Conservation (phyloP, 495 filamentous ascomycete genomes). For the Penicillium cinerascens region DNA sequence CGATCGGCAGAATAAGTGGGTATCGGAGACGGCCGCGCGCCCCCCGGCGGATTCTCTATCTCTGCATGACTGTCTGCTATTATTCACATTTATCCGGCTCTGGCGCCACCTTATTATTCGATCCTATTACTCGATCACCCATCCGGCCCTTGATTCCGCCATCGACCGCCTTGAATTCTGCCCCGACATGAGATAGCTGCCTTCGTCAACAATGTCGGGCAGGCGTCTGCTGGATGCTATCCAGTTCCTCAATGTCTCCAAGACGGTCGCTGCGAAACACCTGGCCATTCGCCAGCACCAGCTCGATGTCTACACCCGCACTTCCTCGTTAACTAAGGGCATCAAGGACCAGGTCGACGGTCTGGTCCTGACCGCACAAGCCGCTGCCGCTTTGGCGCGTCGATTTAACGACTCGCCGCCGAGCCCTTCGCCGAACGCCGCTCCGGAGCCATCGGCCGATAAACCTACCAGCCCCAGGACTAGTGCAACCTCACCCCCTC, state of each 20-base stretch:
- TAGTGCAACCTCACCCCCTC: constrained; percentile 20
- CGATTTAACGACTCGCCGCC: constrained; percentile 50
- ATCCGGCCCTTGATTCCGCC: background rate
- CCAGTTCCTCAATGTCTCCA: constrained; percentile 73
- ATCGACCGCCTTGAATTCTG: constrained; percentile 7
- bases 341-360: constrained; percentile 62
- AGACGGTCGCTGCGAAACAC: constrained; percentile 75
- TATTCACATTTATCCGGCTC: constrained; percentile 1
- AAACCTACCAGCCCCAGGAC: background rate
- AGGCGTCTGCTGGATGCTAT: constrained; percentile 74
- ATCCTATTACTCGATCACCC: constrained; percentile 15
- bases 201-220: constrained; percentile 54
- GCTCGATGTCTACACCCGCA: constrained; percentile 71
- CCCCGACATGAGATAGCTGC: constrained; percentile 8
- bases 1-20: constrained; percentile 13
- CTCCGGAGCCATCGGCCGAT: constrained; percentile 16
- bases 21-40: constrained; percentile 17
- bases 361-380: constrained; percentile 59
- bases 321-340: constrained; percentile 69
- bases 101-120: constrained; percentile 10
- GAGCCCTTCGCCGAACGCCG: constrained; percentile 13
- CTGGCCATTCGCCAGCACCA: constrained; percentile 71
- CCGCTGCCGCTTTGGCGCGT: constrained; percentile 56
- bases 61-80: background rate
- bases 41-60: constrained; percentile 24